A percentile compares a stretch with the other conserved stretches of the same genome.
phyloP scores from a whole-genome alignment of 2,329 filamentous ascomycete genomes.

The Penicillium hesseltinei region DNA sequence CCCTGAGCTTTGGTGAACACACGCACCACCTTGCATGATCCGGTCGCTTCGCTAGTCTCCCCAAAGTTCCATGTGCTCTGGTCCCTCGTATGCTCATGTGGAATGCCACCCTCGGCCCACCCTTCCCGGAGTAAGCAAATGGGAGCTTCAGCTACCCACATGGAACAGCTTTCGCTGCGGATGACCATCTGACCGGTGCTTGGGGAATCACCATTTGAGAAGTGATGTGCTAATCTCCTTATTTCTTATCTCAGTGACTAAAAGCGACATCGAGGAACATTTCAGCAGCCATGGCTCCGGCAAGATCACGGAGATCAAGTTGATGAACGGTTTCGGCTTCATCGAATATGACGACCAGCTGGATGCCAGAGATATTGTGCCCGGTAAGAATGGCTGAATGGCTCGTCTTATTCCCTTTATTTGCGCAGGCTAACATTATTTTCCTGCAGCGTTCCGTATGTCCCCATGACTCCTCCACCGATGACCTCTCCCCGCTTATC shows the following conservation, averaged over 20 bases:
- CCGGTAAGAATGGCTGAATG: slow-evolving; percentile 65
- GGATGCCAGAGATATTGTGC: slow-evolving; percentile 97
- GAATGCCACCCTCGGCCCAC: background rate
- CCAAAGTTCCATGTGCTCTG: background rate
- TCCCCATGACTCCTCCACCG: slow-evolving; percentile 56
- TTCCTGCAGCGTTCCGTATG: slow-evolving; percentile 57
- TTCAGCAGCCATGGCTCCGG: slow-evolving; percentile 95
- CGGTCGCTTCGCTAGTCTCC: slow-evolving; percentile 11
- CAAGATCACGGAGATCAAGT: slow-evolving; percentile 97
- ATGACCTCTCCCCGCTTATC: slow-evolving; percentile 31
- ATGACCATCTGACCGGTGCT: background rate
- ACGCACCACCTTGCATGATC: slow-evolving; percentile 5
- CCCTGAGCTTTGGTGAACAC: slow-evolving; percentile 12
- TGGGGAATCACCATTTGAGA: background rate
- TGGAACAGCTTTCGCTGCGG: background rate
- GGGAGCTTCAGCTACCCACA: slow-evolving; percentile 2
- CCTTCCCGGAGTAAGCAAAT: background rate
- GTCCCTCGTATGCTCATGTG: background rate
- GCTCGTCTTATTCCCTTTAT: slow-evolving; percentile 10
- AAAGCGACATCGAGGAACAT: slow-evolving; percentile 92
- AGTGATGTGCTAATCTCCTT: background rate
- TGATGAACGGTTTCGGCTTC: slow-evolving; percentile 99
- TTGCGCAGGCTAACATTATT: slow-evolving; percentile 17
- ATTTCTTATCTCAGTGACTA: slow-evolving; percentile 67
- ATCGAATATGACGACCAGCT: slow-evolving; percentile 98